Evolutionary conservation across 2,329 filamentous ascomycete genomes (phyloP), one percentile per base, ranked within the genome.

Genomic region (Arthrobotrys conoides): DNA sequence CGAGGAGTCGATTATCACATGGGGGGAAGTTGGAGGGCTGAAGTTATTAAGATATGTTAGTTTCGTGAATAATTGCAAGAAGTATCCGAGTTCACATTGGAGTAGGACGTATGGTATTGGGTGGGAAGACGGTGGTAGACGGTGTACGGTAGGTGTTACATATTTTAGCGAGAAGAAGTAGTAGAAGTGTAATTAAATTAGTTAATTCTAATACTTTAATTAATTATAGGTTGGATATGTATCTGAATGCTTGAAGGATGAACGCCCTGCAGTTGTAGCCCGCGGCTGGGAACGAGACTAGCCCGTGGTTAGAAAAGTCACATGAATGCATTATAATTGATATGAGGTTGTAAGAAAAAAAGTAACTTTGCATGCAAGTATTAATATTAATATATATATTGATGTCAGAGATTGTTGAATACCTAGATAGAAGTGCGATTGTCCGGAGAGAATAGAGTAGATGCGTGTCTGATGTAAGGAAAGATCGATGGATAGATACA

Each of bases 11-110:
- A 61, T 61, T 9, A 44, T 44, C n/a, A 6, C 57, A 3, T 61
- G 57, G 57, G 57, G 18, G 5, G 57, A 61, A 27, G 57, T 61
- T 10, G 57, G 57, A 8, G 33, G 57, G 9, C 9, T 61, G 22
- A 61, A 27, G 22, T 27, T 61, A 20, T 18, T 61, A 12, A 61
- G 57, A 61, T 61, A 61, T 12, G 36, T 61, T 20, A 61, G 57
- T 18, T 61, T 61, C 10, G 57, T 61, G 36, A 36, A 61, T 27
- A 61, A 61, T 20, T 24, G 57, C 18, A 61, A 44, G 20, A 61
- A 61, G 36, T 44, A 61, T n/a, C 57, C 57, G 20, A 18, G 9
- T 36, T 61, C 57, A 18, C 57, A 61, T n/a, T 61, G 57, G 57
- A 61, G 33, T 10, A 61, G 57, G 20, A 61, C 57, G 10, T 61